phyloP scores from a whole-genome alignment of 169 alveolate genomes.

The Theileria sp. region DNA sequence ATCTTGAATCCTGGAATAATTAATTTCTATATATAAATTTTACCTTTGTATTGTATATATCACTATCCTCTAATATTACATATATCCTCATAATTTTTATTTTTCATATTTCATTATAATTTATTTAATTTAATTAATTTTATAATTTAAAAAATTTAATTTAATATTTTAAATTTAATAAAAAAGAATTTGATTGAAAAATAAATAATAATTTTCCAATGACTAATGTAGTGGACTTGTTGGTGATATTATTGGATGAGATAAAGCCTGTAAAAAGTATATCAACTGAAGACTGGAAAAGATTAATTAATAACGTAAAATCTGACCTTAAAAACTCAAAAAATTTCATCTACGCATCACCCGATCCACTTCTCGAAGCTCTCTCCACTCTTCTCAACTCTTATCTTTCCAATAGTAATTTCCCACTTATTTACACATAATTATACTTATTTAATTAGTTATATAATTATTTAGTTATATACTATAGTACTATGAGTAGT shows the following conservation, averaged over 20 bases:
- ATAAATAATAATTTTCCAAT: conserved; percentile 2
- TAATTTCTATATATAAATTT: not conserved
- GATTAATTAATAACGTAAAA: conserved; percentile 2
- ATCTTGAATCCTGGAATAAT: conserved; percentile 75
- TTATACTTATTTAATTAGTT: not conserved
- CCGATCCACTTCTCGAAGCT: conserved; percentile 39
- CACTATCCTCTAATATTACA: conserved; percentile 4
- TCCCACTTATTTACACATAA: not conserved
- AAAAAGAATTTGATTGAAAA: no score
- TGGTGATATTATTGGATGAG: conserved; percentile 41
- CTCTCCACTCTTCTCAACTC: conserved; percentile 28
- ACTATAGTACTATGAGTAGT: no score
- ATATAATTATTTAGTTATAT: no score
- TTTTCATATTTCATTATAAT: not conserved
- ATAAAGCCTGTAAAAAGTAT: conserved; percentile 1
- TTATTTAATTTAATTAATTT: no score
- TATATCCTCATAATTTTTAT: conserved; percentile 18
- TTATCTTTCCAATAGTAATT: conserved; percentile 35
- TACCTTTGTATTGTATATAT: not conserved
- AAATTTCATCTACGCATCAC: conserved; percentile 20
- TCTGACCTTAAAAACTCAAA: conserved; percentile 22
- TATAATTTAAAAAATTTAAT: no score
- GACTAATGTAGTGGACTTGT: conserved; percentile 41
- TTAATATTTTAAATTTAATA: no score
- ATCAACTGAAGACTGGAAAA: not conserved